Conservation (phyloP, 352 stramenopile genomes). For the Globisporangium nagaii region DNA sequence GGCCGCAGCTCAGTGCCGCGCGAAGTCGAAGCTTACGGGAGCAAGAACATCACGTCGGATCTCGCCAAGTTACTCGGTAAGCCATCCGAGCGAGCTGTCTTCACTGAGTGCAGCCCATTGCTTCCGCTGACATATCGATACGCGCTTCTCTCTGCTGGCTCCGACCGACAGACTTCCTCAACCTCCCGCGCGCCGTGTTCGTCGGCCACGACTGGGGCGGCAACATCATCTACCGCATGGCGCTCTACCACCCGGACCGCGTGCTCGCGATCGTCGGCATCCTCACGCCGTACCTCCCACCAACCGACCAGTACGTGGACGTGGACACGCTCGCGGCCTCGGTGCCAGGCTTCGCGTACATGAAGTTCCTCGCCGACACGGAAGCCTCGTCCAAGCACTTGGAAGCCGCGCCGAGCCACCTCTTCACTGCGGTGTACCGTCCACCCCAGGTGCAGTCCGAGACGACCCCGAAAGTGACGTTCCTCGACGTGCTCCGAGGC, state of each 20-base stretch:
- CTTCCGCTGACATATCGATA: too few relatives aligned
- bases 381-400: conserved; percentile 25
- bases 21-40: conserved; percentile 32
- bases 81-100: too few relatives aligned
- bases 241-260: conserved; percentile 47
- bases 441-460: conserved; percentile 14
- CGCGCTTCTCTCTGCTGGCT: not conserved
- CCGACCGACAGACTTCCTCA: conserved; percentile 26
- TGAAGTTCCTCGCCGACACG: conserved; percentile 28
- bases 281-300: conserved; percentile 49
- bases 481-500: conserved; percentile 20
- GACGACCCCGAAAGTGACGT: conserved; percentile 10
- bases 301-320: conserved; percentile 24
- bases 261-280: conserved; percentile 47
- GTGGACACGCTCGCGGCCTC: conserved; percentile 22
- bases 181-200: conserved; percentile 39
- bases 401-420: conserved; percentile 21
- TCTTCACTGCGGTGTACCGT: conserved; percentile 36
- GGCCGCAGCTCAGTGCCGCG: conserved; percentile 38
- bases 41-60: conserved; percentile 42
- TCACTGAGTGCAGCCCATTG: too few relatives aligned
- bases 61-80: conserved; percentile 31
- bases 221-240: conserved; percentile 44
- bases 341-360: conserved; percentile 34
- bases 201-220: conserved; percentile 62